Percentiles rank a stretch among this genome's conserved stretches.
phyloP scores from a whole-genome alignment of 148 eudicot genomes.

The Drosera capensis region DNA sequence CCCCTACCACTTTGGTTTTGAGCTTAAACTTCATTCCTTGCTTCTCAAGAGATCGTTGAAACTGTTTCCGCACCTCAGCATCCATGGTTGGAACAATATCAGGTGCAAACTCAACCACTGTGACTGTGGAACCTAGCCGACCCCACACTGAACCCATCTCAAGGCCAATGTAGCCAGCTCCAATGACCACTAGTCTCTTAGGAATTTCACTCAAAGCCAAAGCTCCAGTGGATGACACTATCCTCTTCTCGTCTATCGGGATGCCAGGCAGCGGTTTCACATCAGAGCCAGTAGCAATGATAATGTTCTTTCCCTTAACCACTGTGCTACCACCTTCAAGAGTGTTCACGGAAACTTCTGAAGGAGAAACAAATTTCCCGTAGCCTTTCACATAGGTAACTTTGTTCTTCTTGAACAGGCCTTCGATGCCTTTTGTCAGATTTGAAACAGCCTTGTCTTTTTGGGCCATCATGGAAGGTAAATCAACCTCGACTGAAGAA shows the following conservation, averaged over 20 bases:
- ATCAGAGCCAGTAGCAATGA: conserved; percentile 91
- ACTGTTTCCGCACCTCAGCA: conserved; percentile 74
- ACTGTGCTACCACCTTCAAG: conserved; percentile 52
- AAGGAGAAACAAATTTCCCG: conserved; percentile 65
- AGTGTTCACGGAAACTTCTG: conserved; percentile 78
- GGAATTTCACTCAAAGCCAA: conserved; percentile 69
- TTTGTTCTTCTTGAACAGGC: conserved; percentile 92
- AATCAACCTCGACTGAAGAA: conserved; percentile 60
- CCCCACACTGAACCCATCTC: conserved; percentile 99
- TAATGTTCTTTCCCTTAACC: conserved; percentile 76
- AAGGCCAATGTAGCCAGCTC: conserved; percentile 93
- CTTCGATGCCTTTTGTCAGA: conserved; percentile 74
- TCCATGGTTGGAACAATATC: conserved; percentile 95
- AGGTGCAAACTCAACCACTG: conserved; percentile 72
- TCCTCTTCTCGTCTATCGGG: conserved; percentile 77
- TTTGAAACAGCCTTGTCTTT: conserved; percentile 70
- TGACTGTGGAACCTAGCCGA: conserved; percentile 84
- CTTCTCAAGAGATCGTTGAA: conserved; percentile 85
- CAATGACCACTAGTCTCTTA: conserved; percentile 73
- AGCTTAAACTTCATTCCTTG: conserved; percentile 91
- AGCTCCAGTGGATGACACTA: conserved; percentile 71
- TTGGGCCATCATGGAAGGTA: conserved; percentile 87
- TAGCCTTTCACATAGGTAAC: conserved; percentile 84
- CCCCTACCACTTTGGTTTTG: conserved; percentile 80
- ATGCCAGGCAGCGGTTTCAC: conserved; percentile 76